Conservation (phyloP, 2,329 filamentous ascomycete genomes). For the Verticillium alfalfae region DNA sequence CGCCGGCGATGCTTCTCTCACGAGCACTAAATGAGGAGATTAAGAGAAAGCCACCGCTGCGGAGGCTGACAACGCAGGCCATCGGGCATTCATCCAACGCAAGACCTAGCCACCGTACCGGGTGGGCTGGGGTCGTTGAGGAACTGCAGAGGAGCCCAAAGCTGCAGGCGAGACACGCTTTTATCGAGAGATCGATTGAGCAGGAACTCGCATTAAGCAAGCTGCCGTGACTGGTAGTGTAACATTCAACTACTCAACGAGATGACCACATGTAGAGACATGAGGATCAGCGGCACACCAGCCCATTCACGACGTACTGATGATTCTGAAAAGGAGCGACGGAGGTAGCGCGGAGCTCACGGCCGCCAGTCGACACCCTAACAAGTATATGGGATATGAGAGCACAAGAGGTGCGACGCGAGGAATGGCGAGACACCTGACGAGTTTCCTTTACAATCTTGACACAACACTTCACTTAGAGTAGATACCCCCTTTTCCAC, state of each 20-base stretch:
- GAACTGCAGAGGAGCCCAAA: slow-evolving; percentile 57
- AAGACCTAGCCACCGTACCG: slow-evolving; percentile 40
- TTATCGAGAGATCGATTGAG: slow-evolving; percentile 52
- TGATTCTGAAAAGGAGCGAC: not conserved
- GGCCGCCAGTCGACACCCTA: not conserved
- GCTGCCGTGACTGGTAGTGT: slow-evolving; percentile 1
- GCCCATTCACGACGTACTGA: not conserved
- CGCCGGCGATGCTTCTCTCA: slow-evolving; percentile 26
- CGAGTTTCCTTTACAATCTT: slow-evolving; percentile 3
- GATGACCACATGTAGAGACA: not conserved
- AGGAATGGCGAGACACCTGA: not conserved
- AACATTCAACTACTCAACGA: not conserved
- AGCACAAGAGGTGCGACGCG: not conserved
- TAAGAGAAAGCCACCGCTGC: slow-evolving; percentile 38
- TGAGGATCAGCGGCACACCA: not conserved
- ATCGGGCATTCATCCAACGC: slow-evolving; percentile 47
- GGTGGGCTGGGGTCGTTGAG: slow-evolving; percentile 59
- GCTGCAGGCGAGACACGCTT: slow-evolving; percentile 58
- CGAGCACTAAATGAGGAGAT: slow-evolving; percentile 37
- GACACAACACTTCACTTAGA: slow-evolving; percentile 23
- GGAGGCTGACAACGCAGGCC: slow-evolving; percentile 47
- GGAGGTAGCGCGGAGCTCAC: not conserved
- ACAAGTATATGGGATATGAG: not conserved
- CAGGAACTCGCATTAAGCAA: slow-evolving; percentile 13
- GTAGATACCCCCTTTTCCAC: slow-evolving; percentile 31